Percentiles rank a stretch among this genome's conserved stretches.
These are phyloP conservation scores for Trichophyton rubrum DNA, from an alignment of 2,329 filamentous ascomycete species.

Conservation along the genomic window DNA sequence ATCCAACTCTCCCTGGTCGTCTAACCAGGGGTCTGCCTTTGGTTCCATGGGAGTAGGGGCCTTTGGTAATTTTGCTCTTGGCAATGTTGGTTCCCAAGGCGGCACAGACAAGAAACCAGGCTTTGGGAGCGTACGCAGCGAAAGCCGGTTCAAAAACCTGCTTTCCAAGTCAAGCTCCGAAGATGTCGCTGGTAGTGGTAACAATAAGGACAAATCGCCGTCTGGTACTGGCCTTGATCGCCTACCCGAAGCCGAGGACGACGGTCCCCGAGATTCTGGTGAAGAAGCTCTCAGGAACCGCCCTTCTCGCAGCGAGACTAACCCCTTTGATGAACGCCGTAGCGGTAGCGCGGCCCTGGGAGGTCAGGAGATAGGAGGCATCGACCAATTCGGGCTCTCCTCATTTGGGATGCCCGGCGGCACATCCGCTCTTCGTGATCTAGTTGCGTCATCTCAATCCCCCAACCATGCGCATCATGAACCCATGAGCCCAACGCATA, in stretches of 20 bases:
- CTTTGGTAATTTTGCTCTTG: constrained; percentile 81
- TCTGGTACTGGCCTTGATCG: constrained; percentile 42
- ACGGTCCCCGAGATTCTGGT: constrained; percentile 40
- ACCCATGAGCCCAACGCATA: constrained; percentile 80
- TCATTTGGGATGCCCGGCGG: constrained; percentile 50
- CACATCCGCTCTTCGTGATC: constrained; percentile 44
- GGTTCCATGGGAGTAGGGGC: constrained; percentile 55
- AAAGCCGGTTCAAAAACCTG: constrained; percentile 75
- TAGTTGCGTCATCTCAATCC: constrained; percentile 44
- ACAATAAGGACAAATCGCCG: constrained; percentile 37
- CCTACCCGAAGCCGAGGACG: constrained; percentile 40
- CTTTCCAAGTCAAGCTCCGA: constrained; percentile 68
- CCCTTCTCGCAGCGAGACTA: constrained; percentile 37
- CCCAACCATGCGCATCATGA: constrained; percentile 46
- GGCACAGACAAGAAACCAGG: constrained; percentile 58
- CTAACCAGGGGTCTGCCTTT: constrained; percentile 47
- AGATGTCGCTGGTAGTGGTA: constrained; percentile 41
- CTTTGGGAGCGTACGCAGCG: constrained; percentile 55
- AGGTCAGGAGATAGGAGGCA: constrained; percentile 53
- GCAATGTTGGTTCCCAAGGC: constrained; percentile 36
- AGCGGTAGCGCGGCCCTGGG: constrained; percentile 56
- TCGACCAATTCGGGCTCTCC: constrained; percentile 46
- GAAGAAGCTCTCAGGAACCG: constrained; percentile 36
- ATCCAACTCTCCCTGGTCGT: constrained; percentile 43
- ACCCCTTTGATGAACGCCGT: constrained; percentile 40